Evolutionary conservation across 2,329 filamentous ascomycete genomes (phyloP).

Genomic region (Xylaria arbuscula): DNA sequence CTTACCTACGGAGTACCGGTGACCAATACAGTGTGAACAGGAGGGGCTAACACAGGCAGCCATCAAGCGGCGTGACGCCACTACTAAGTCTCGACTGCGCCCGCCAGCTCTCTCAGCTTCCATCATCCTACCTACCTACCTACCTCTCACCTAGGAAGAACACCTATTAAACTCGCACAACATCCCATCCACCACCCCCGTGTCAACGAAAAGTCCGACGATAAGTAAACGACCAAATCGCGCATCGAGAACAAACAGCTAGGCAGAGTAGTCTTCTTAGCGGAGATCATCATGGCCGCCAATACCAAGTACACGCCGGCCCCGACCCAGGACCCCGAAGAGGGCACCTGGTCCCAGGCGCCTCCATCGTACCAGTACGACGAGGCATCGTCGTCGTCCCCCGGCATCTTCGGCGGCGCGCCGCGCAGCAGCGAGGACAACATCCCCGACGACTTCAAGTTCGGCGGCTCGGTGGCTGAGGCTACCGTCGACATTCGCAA

Average conservation of each 20-base stretch:
- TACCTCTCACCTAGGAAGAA: constrained; percentile 23
- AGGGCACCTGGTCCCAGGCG: constrained; percentile 71
- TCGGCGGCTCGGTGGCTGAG: constrained; percentile 92
- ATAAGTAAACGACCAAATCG: constrained; percentile 17
- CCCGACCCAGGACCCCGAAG: constrained; percentile 87
- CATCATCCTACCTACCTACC: constrained; percentile 10
- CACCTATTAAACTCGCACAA: constrained; percentile 9
- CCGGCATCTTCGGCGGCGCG: constrained; percentile 71
- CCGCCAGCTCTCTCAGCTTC: constrained; percentile 29
- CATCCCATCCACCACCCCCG: constrained; percentile 9
- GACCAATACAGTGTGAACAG: constrained; percentile 6
- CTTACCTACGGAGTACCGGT: not conserved
- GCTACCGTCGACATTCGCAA: constrained; percentile 95
- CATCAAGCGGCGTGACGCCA: constrained; percentile 31
- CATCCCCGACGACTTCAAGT: constrained; percentile 98
- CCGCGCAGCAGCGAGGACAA: constrained; percentile 88
- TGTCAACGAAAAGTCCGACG: constrained; percentile 5
- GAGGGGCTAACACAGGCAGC: constrained; percentile 4
- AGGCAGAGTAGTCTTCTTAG: not conserved
- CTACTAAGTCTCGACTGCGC: constrained; percentile 28
- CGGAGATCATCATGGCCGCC: constrained; percentile 67
- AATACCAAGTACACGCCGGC: constrained; percentile 86
- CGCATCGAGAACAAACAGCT: not conserved
- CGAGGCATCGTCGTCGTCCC: constrained; percentile 65
- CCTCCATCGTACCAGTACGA: constrained; percentile 81